Evolutionary conservation across 2,329 filamentous ascomycete genomes (phyloP), one percentile per base, ranked within the genome.

Genomic region (Phyllachora maydis): DNA sequence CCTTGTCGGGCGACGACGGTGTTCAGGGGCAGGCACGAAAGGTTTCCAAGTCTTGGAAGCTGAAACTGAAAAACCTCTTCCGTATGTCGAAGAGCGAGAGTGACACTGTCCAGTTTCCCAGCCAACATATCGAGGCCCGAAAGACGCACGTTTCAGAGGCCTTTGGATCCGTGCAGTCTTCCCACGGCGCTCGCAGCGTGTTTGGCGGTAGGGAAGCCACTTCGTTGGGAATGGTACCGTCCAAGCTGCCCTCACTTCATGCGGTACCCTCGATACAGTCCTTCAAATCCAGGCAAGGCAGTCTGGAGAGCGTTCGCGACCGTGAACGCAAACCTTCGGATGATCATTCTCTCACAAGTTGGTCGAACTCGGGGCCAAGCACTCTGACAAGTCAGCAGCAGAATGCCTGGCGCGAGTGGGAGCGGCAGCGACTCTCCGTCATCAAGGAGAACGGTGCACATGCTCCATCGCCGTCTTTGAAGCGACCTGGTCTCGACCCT

Each of bases 281-380:
- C 26, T 38, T 62, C 21, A 50, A 45, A 23, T 67, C 64, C 6
- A 54, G 56, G 17, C 49, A 57, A 32, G 64, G 61, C 2, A 69
- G 65, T 30, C 33, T 66, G 4, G 59, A 59, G 28, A 67, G 56
- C 28, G 32, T 59, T 3, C 34, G 32, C 12, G 49, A 51, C 5
- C 42, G 41, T 19, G 45, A 44, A 23, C 42, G 43, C 19, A 45
- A 44, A 23, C 36, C 35, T 1, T 49, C 43, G 9, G 58, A 63
- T 18, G 58, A 65, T 11, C 62, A 51, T 32, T 74, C 68, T 12
- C 64, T 77, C 23, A 77, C 72, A 2, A 81, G 73, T 40, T 79
- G 74, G 74, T 62, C 61, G 4, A 65, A 67, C 30, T 75, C 72
- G 1, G 64, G 61, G 2, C 52, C 56, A 2, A 58, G 58, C 27